Evolutionary conservation across 1,139 yeast species (phyloP), one percentile per base, ranked within the genome.

Genomic region (Suhomyces guaymorum): DNA sequence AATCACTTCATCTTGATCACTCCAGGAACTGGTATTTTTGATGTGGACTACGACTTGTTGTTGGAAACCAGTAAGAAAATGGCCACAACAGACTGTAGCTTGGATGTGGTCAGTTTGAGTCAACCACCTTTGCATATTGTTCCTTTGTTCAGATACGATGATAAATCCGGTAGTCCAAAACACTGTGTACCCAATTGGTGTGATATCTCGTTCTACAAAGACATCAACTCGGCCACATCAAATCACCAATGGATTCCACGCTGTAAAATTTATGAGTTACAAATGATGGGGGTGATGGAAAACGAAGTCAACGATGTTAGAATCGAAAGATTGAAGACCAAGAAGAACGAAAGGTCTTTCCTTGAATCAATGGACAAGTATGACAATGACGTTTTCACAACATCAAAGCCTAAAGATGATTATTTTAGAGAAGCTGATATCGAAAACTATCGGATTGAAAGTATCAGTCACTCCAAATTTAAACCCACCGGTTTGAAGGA

Each of bases 201-300:
- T 48, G 96, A 92, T 54, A 82, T 90, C 10, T 87, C 95, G 1
- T 92, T 84, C 52, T 92, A 94, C 83, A 78, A 75, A 36, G 86
- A 81, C 22, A 47, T 50, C 9, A 55, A 68, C n/a, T 25, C 35
- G 13, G 65, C 57, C 13, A 60, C 70, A 12, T 70, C 70, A 26
- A 28, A 29, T 14, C 17, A 16, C 16, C 86, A 82, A 47, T 92
- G 97, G 97, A 76, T 83, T 17, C 97, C 98, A 1, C 69, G 95
- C 22, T 89, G 97, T 58, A 89, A 88, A 52, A 89, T 94, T 32
- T 90, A 92, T 56, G 97, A 90, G 50, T 63, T 94, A 15, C 98
- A 92, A 57, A 94, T 92, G 97, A 90, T 90, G 95, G 98, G 97
- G 0, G 78, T 90, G 5, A 88, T 90, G 83, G 97, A 90, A 49